Evolutionary conservation across 2,329 filamentous ascomycete genomes (phyloP), one percentile per base, ranked within the genome.

Genomic region (Lachnum nothofagi): DNA sequence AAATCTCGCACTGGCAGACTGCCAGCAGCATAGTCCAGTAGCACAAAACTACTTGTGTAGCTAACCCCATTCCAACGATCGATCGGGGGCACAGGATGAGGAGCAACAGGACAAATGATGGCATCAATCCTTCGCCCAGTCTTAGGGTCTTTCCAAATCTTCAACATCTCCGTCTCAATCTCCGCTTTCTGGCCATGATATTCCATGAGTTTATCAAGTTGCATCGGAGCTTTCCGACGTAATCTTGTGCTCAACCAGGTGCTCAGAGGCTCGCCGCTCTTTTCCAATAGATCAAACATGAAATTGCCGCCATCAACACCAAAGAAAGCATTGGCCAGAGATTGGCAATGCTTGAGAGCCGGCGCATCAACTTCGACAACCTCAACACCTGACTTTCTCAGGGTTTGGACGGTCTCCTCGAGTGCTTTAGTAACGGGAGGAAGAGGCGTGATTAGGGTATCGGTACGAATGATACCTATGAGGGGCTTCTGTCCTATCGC

Each of bases 21-120:
- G 0, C 77, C 82, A 2, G 80, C 76, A 0, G 82, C 76, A 58
- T 79, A 82, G 60, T 86, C 82, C 19, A 85, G 63, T 46, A 85
- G 58, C 7, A 83, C 80, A 58, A 81, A 83, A 1, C 71, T 73
- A 19, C 72, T 76, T 1, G 80, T 83, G 60, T 85, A 85, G 48
- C 79, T 76, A 0, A 79, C 75, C 0, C 75, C 76, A 61, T 83
- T 82, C 66, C 79, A 85, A 2, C 73, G 68, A 65, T 86, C 82
- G 46, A 82, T 75, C 8, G 74, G 71, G 1, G 81, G 78, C 0
- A 82, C 74, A 0, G 82, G 79, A 63, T 86, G 82, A 2, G 81
- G 80, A 12, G 81, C 81, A 0, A 83, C 70, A 0, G 82, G 82
- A 53, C 75, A 80, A 47, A 86, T 74, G 44, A 86, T 74, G 0